Conservation (phyloP, 495 filamentous ascomycete species). For the Neurospora africana region DNA sequence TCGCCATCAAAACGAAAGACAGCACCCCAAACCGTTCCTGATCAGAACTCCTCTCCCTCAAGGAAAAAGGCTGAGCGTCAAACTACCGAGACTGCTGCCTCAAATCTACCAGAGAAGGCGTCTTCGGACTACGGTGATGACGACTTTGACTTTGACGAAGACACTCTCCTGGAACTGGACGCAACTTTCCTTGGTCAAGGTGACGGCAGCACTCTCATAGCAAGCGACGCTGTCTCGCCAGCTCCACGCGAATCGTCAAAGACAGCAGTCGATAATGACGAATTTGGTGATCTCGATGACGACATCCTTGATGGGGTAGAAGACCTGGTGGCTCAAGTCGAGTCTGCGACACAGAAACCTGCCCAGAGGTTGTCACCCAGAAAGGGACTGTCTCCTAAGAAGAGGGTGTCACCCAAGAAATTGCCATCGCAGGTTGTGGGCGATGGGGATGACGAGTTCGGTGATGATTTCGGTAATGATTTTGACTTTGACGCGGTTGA, state of each 20-base stretch:
- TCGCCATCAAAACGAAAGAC: background rate
- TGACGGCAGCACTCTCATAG: slow-evolving; percentile 42
- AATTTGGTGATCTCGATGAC: slow-evolving; percentile 54
- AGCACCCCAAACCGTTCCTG: background rate
- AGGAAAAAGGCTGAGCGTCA: background rate
- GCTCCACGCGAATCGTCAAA: background rate
- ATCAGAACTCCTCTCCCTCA: background rate
- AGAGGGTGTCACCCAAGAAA: background rate
- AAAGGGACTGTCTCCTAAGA: background rate
- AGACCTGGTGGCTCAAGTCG: slow-evolving; percentile 43
- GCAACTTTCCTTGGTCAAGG: slow-evolving; percentile 30
- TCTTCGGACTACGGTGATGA: slow-evolving; percentile 38
- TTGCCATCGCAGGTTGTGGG: background rate
- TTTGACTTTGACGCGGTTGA: slow-evolving; percentile 58
- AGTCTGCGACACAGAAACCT: slow-evolving; percentile 11
- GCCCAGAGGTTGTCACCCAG: background rate
- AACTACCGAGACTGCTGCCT: background rate
- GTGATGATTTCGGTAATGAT: slow-evolving; percentile 58
- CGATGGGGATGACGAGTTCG: slow-evolving; percentile 25
- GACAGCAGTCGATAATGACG: slow-evolving; percentile 7
- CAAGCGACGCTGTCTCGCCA: slow-evolving; percentile 25
- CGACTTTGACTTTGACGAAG: slow-evolving; percentile 39
- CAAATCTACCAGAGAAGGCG: slow-evolving; percentile 15
- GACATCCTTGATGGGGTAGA: slow-evolving; percentile 50
- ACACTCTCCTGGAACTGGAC: slow-evolving; percentile 43